These are phyloP conservation scores for Stevia rebaudiana DNA, from an alignment of 140 eudicot genomes.

Conservation along the genomic window DNA sequence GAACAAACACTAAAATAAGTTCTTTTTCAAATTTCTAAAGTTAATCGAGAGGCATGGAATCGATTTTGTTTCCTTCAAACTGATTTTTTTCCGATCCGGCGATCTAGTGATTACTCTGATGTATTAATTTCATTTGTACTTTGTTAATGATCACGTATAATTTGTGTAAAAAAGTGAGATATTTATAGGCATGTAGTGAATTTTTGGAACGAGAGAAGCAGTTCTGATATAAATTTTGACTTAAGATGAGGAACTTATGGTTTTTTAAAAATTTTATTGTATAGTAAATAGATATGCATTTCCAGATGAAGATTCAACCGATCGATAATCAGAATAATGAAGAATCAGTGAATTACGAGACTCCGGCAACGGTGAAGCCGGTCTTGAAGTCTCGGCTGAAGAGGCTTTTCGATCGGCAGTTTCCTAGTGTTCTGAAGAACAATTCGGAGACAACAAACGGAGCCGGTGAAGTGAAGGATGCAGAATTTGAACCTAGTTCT, in stretches of 20 bases:
- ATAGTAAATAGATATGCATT: constrained; percentile 41
- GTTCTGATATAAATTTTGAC: constrained; percentile 21
- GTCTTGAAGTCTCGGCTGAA: constrained; percentile 64
- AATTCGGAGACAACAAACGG: constrained; percentile 41
- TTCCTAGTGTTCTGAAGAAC: constrained; percentile 39
- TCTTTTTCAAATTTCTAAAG: constrained; percentile 10
- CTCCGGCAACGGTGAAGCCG: constrained; percentile 38
- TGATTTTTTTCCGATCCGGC: constrained; percentile 18
- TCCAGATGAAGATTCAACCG: constrained; percentile 87
- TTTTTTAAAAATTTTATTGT: not conserved
- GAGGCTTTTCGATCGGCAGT: constrained; percentile 75
- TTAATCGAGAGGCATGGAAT: constrained; percentile 30
- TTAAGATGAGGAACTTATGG: not conserved
- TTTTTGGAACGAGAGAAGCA: constrained; percentile 15
- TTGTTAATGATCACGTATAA: constrained; percentile 17
- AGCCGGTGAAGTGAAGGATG: constrained; percentile 29
- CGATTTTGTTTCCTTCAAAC: constrained; percentile 22
- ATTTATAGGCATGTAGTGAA: constrained; percentile 26
- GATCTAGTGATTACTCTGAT: constrained; percentile 17
- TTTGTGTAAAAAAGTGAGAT: constrained; percentile 8
- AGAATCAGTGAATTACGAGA: constrained; percentile 44
- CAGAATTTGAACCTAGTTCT: constrained; percentile 77
- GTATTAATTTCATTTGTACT: constrained; percentile 18
- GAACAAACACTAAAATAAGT: constrained; percentile 33
- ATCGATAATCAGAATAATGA: constrained; percentile 37